Evolutionary conservation across 345 rosid genomes (phyloP), one percentile per base, ranked within the genome.

Genomic region (Populus pruinosa): DNA sequence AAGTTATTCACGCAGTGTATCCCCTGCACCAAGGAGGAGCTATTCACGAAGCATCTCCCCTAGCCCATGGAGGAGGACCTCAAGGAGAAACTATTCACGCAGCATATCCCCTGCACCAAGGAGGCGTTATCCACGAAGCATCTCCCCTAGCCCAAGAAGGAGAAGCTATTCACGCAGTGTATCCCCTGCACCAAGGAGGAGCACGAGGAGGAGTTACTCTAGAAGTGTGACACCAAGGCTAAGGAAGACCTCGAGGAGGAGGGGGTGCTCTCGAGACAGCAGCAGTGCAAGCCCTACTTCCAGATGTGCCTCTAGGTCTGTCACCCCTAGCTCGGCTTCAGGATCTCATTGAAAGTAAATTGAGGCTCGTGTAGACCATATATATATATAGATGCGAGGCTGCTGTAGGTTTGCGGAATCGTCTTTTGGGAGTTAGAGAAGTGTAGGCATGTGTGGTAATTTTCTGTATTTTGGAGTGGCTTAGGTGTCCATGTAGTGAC

Each of bases 301-400:
- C 11, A 86, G 94, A 76, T 91, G 89, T 13, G 77, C 88, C 71
- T 88, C 94, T 3, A 84, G 98, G 82, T 89, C 94, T 25, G 85
- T 70, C n/a, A 87, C 85, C 73, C 91, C 93, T 2, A 74, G 79
- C 44, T 88, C 91, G 13, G 36, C 73, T 18, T 83, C 89, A 31
- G 77, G 81, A 7, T 84, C 83, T 25, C 50, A 69, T 4, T 86
- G 73, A 81, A 55, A 55, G 66, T 36, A 55, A 21, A 21, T 55
- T 55, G 61, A 55, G 11, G 10, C n/a, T 8, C 23, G 59, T 50
- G 10, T 2, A 50, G 7, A 50, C 20, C 2, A 2, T 27, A 36
- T 36, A 36, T 36, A 36, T 36, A 4, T 33, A 33, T 33, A 4
- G 0, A 53, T 0, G 2, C 2, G 59, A 20, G 59, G 0, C 21